Evolutionary conservation across 441 rosid species (phyloP).

Genomic region (Arabidopsis hybrid): DNA sequence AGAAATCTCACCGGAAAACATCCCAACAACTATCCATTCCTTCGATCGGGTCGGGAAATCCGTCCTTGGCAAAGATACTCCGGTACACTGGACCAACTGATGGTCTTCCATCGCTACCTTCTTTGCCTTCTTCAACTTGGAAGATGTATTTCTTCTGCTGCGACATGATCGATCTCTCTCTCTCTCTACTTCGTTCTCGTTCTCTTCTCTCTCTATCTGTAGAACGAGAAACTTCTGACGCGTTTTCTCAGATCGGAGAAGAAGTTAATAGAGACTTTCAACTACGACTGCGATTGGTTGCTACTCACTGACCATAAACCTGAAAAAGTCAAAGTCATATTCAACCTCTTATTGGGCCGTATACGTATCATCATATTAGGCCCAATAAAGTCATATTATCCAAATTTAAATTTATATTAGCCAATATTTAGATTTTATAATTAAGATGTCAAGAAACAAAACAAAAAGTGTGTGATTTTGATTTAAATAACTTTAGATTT

Average conservation of each 20-base stretch:
- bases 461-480: too few species aligned
- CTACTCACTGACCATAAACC: slow-evolving; percentile 27
- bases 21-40: slow-evolving; percentile 95
- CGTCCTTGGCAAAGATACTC: slow-evolving; percentile 73
- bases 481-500: too few species aligned
- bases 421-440: background rate
- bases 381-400: slow-evolving; percentile 1
- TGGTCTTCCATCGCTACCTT: slow-evolving; percentile 65
- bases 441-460: background rate
- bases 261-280: slow-evolving; percentile 19
- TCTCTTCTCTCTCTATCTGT: too few species aligned
- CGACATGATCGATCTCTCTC: slow-evolving; percentile 47
- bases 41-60: slow-evolving; percentile 74
- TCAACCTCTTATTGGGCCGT: slow-evolving; percentile 39
- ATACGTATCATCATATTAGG: background rate
- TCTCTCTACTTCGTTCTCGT: too few species aligned
- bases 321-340: background rate
- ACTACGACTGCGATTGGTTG: slow-evolving; percentile 43
- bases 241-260: slow-evolving; percentile 21
- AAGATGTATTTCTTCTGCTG: slow-evolving; percentile 50
- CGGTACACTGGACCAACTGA: slow-evolving; percentile 88
- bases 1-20: slow-evolving; percentile 69
- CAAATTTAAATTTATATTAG: background rate
- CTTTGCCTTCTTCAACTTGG: slow-evolving; percentile 71
- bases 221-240: background rate